Evolutionary conservation across 1,139 yeast species (phyloP), one percentile per base, ranked within the genome.

Genomic region (Meyerozyma smithsonii): DNA sequence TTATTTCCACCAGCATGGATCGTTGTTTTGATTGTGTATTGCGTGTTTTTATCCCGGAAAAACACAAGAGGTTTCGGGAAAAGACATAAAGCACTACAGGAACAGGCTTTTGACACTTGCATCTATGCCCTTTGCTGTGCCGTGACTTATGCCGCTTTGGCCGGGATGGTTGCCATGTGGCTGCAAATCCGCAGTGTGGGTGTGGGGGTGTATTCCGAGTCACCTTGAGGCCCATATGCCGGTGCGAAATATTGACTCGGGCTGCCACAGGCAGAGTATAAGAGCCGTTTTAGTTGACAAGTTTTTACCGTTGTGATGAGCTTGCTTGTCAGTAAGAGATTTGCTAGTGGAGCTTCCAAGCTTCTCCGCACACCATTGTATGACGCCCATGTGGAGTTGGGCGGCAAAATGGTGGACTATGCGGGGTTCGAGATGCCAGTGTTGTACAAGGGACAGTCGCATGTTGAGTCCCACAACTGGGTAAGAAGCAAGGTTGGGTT

Each of bases 371-470:
- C 98, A 1, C 95, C 97, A 4, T 72, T 92, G 38, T 78, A 84
- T 58, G 89, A 84, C 46, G 73, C 89, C 32, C 97, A 92, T 58
- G 67, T 84, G 28, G 76, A 77, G 44, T 69, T 80, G 38, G 92
- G 90, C 5, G 98, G 90, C 11, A 89, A 86, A 46, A 83, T 92
- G 84, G 97, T 89, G 3, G 95, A 92, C 33, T 92, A 87, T 63
- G 97, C 97, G 20, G 97, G 97, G 14, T 92, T 77, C 57, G 79
- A 83, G 39, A 90, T 92, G 97, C 98, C 98, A 2, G 90, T 92
- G 10, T 65, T 88, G 36, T 92, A 90, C 68, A 75, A 79, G 50
- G 81, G 73, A 16, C 96, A 87, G 62, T 65, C 88, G 4, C 97
- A 90, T 61, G 81, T 88, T 37, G 95, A 89, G 46, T 89, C 97